Evolutionary conservation across 73 alveolate species (phyloP).

Genomic region (Breviolum minutum): DNA sequence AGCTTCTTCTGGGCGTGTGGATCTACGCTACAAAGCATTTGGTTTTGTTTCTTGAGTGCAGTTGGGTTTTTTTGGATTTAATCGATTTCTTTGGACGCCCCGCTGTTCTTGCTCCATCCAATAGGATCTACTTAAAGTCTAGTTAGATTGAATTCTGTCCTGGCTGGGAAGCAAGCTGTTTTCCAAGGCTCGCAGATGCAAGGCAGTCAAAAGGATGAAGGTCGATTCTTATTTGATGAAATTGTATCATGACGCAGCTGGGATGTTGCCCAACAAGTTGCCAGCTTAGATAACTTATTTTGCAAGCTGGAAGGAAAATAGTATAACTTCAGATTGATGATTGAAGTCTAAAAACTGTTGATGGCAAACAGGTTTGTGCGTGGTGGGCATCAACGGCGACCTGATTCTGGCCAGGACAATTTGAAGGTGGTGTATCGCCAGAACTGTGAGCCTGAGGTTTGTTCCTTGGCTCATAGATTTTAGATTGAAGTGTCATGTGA

Average conservation of each 20-base stretch:
- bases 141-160: not conserved
- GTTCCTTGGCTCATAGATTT: not conserved
- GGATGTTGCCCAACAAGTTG: conserved; percentile 14
- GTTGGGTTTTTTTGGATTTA: not conserved
- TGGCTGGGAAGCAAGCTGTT: too few species aligned
- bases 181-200: not conserved
- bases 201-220: not conserved
- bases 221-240: not conserved
- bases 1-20: not conserved
- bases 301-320: not conserved
- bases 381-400: not conserved
- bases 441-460: not conserved
- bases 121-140: not conserved
- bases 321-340: too few species aligned
- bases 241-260: conserved; percentile 4
- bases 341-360: not conserved
- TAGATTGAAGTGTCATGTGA: not conserved
- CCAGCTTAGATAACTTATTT: not conserved
- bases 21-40: not conserved
- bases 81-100: not conserved
- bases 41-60: not conserved
- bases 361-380: not conserved
- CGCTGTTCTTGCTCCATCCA: not conserved
- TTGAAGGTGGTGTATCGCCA: not conserved
- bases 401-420: not conserved